A percentile compares a stretch with the other conserved stretches of the same genome.
Conservation (phyloP, 805 yeast species). For the Metschnikowia vanudenii region DNA sequence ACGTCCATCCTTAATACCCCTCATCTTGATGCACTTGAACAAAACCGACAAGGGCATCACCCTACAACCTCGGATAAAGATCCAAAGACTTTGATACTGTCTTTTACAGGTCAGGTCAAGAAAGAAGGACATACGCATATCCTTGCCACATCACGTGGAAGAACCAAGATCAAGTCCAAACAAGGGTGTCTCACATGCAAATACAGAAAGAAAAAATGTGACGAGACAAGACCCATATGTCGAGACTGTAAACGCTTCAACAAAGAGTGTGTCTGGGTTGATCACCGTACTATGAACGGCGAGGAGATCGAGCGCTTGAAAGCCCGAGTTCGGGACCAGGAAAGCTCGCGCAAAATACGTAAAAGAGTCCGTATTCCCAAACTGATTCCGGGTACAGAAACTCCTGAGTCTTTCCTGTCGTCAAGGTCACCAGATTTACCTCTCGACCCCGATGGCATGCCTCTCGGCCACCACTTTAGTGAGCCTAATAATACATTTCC, state of each 20-base stretch:
- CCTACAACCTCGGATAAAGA: no score
- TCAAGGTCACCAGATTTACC: conserved; percentile 5
- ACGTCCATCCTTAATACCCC: conserved; percentile 1
- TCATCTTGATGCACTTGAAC: not conserved
- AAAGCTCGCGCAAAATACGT: conserved; percentile 41
- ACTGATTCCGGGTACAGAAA: not conserved
- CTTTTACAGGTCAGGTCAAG: no score
- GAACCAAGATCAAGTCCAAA: conserved; percentile 32
- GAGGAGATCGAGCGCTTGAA: conserved; percentile 37
- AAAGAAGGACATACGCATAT: no score
- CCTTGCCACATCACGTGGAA: not conserved
- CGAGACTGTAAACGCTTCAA: conserved; percentile 47
- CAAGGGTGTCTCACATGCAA: conserved; percentile 72
- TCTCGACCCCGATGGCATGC: conserved; percentile 1
- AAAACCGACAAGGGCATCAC: no score
- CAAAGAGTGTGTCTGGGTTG: conserved; percentile 50
- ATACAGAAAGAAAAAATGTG: conserved; percentile 59
- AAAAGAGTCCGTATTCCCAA: conserved; percentile 25
- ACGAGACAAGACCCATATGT: conserved; percentile 50
- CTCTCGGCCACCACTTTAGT: not conserved
- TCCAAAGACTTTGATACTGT: no score
- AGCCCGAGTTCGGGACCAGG: conserved; percentile 37
- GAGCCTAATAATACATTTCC: not conserved
- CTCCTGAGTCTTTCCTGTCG: conserved; percentile 1
- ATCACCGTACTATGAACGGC: conserved; percentile 40